phyloP scores from a whole-genome alignment of 2,329 filamentous ascomycete species.

The Tricladium varicosporioides region DNA sequence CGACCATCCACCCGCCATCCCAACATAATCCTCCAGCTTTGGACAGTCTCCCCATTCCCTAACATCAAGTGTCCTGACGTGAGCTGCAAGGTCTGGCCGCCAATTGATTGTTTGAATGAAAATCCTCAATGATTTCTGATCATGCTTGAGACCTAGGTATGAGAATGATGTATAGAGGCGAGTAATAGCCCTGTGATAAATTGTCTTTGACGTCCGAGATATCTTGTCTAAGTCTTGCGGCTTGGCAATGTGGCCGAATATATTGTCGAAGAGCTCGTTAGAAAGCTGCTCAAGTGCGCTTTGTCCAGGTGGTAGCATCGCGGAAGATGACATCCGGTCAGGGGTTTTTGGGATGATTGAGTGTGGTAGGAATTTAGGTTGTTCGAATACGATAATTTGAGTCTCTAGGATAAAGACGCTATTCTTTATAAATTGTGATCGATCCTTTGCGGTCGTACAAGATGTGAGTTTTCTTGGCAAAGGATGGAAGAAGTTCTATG shows the following conservation, averaged over 20 bases:
- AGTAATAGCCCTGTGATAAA: slow-evolving; percentile 11
- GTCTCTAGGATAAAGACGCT: too few species aligned
- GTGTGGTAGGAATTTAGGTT: too few species aligned
- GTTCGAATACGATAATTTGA: too few species aligned
- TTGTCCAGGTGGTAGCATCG: too few species aligned
- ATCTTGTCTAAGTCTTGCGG: slow-evolving; percentile 6
- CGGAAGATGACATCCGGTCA: too few species aligned
- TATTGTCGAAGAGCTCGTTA: slow-evolving; percentile 10
- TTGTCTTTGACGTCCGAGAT: not conserved
- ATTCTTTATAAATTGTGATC: too few species aligned
- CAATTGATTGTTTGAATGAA: slow-evolving; percentile 13
- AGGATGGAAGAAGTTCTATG: too few species aligned
- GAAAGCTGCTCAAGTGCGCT: slow-evolving; percentile 7
- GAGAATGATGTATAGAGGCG: slow-evolving; percentile 12
- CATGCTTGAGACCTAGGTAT: slow-evolving; percentile 12
- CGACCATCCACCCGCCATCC: not conserved
- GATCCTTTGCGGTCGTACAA: too few species aligned
- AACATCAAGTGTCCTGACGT: slow-evolving; percentile 16
- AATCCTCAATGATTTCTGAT: not conserved
- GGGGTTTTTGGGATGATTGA: too few species aligned
- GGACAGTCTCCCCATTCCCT: slow-evolving; percentile 13
- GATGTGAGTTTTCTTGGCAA: too few species aligned
- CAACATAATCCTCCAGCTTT: slow-evolving; percentile 10
- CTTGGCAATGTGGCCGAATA: slow-evolving; percentile 4
- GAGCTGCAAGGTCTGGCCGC: slow-evolving; percentile 13